Percentiles rank a stretch among this genome's conserved stretches.
Conservation (phyloP, 2,329 filamentous ascomycete species). For the Xylariaceae sp. region DNA sequence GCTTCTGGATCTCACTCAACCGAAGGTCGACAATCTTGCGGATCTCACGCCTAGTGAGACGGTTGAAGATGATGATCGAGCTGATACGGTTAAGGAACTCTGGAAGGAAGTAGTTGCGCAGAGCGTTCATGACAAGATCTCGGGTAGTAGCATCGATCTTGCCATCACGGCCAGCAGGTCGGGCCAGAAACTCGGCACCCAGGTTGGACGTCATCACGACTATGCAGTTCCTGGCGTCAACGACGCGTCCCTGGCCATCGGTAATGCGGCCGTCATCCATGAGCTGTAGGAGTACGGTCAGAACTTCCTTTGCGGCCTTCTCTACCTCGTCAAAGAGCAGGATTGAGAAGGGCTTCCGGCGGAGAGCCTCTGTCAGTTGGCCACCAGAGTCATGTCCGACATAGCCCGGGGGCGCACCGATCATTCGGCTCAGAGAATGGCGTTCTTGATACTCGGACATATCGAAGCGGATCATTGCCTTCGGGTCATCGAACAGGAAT, state of each 20-base stretch:
- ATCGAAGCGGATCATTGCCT: slow-evolving; percentile 97
- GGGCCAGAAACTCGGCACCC: slow-evolving; percentile 86
- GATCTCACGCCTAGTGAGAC: slow-evolving; percentile 83
- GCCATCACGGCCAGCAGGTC: slow-evolving; percentile 71
- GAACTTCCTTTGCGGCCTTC: slow-evolving; percentile 95
- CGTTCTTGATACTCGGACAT: slow-evolving; percentile 99
- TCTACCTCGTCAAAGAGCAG: slow-evolving; percentile 97
- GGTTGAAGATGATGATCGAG: slow-evolving; percentile 96
- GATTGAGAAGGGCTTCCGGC: slow-evolving; percentile 94
- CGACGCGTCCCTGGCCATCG: slow-evolving; percentile 89
- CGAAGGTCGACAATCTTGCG: slow-evolving; percentile 93
- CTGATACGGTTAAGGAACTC: slow-evolving; percentile 98
- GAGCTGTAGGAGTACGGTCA: slow-evolving; percentile 96
- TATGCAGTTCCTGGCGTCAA: slow-evolving; percentile 96
- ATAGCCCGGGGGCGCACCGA: slow-evolving; percentile 93
- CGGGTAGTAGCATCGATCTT: slow-evolving; percentile 78
- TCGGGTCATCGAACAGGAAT: slow-evolving; percentile 95
- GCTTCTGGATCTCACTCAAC: slow-evolving; percentile 82
- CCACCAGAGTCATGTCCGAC: slow-evolving; percentile 95
- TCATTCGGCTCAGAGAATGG: slow-evolving; percentile 93
- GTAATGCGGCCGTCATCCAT: slow-evolving; percentile 99
- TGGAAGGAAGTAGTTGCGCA: slow-evolving; percentile 94
- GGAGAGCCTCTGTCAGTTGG: slow-evolving; percentile 89
- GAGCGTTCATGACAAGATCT: slow-evolving; percentile 83
- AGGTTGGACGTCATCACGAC: slow-evolving; percentile 99